Evolutionary conservation across 2,329 filamentous ascomycete species (phyloP).

Genomic region (Botrytis porri): DNA sequence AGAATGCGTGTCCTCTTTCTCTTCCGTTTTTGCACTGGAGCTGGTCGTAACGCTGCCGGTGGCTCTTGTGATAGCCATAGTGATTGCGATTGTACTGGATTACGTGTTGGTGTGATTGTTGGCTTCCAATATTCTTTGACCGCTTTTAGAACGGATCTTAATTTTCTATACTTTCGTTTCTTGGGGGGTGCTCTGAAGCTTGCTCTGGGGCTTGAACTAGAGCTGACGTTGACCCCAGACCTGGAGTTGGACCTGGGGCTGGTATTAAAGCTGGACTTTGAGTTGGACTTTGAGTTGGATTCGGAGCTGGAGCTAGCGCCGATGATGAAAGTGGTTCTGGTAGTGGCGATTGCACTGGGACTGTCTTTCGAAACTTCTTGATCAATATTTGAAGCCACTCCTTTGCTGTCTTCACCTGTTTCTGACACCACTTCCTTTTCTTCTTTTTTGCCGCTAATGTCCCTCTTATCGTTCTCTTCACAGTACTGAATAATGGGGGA

Average conservation of each 20-base stretch:
- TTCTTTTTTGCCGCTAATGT: neutral
- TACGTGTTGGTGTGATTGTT: neutral
- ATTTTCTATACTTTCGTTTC: neutral
- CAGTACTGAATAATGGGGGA: neutral
- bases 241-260: too few species aligned
- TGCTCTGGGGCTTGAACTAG: neutral
- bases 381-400: neutral
- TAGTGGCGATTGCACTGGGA: neutral
- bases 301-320: neutral
- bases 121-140: neutral
- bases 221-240: neutral
- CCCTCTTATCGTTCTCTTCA: neutral
- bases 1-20: neutral
- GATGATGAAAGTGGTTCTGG: neutral
- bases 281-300: too few species aligned
- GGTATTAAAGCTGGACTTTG: too few species aligned
- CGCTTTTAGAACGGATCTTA: neutral
- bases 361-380: neutral
- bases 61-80: neutral
- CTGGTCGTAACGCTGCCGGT: neutral
- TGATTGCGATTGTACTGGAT: neutral
- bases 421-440: neutral
- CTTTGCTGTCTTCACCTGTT: neutral
- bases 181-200: neutral
- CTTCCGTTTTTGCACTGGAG: neutral